Evolutionary conservation across 495 filamentous ascomycete species (phyloP), one percentile per base, ranked within the genome.

Genomic region (Symbiotaphrina buchneri): DNA sequence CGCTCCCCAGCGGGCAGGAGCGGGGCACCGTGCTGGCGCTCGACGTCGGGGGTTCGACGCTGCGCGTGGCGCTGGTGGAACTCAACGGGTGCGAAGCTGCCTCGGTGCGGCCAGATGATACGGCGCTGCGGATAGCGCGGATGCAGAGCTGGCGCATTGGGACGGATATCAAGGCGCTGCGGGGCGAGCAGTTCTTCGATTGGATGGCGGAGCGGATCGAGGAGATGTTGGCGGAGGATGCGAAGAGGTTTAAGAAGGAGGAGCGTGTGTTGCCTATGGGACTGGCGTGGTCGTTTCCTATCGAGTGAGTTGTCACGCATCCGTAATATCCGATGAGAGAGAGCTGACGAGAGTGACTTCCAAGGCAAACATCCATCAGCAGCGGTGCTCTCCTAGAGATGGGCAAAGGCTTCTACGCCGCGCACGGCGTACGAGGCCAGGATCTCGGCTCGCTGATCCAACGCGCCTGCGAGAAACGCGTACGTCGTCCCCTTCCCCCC

Each of bases 251-350:
- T n/a, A 51, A 45, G 6, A 52, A 47, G 27, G 44, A 42, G 3
- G 32, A 30, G 2, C 53, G 56, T 0, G n/a, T n/a, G n/a, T 43
- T 74, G 27, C 53, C 53, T 13, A 66, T 74, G 52, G 71, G 71
- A 1, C 38, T 76, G 36, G 65, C 71, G 8, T 76, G 71, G 71
- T 71, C 69, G 1, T 74, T 76, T 47, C 71, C 71, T 3, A 57
- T 76, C 29, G 65, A 74, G 44, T 70, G 59, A 34, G 55, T 47
- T 11, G 14, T 32, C 10, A n/a, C n/a, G n/a, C n/a, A n/a, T n/a
- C n/a, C n/a, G n/a, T n/a, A n/a, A n/a, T 31, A 10, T 27, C 17
- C 5, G 10, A 10, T 15, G 5, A 30, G 21, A 23, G 13, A 34
- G 30, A 19, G 24, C 32, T 39, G 39, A 44, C 20, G 23, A 22